These are phyloP conservation scores for Rubia yunnanensis DNA, from an alignment of 257 asterid genomes.

Conservation along the genomic window DNA sequence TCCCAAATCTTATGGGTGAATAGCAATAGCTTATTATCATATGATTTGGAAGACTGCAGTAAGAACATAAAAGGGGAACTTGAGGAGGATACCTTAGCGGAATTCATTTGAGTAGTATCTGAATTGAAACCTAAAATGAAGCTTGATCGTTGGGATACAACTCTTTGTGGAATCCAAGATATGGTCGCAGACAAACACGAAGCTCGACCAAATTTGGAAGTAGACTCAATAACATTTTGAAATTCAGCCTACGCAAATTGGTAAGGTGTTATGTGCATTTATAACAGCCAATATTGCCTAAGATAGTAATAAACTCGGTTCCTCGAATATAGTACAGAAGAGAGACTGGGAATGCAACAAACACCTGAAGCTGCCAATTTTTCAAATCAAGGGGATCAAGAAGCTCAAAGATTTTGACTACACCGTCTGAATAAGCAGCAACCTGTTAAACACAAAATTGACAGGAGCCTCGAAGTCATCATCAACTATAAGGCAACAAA, in stretches of 20 bases:
- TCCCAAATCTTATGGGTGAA: constrained; percentile 77
- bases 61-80: background rate
- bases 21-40: constrained; percentile 11
- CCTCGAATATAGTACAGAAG: background rate
- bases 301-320: background rate
- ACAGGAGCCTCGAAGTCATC: background rate
- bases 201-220: constrained; percentile 57
- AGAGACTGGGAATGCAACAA: constrained; percentile 9
- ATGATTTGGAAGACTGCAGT: constrained; percentile 4
- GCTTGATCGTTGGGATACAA: constrained; percentile 54
- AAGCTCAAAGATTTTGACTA: constrained; percentile 65
- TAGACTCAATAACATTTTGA: constrained; percentile 65
- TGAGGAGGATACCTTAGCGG: constrained; percentile 55
- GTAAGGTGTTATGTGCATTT: background rate
- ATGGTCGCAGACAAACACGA: constrained; percentile 67
- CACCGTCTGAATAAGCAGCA: constrained; percentile 83
- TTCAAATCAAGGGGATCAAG: constrained; percentile 73
- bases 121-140: constrained; percentile 81
- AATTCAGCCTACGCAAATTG: constrained; percentile 58
- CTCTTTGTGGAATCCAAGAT: constrained; percentile 85
- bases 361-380: constrained; percentile 97
- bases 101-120: constrained; percentile 53
- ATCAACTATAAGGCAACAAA: background rate
- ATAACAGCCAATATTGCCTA: background rate
- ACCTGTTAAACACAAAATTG: constrained; percentile 37